Percentiles rank a stretch among this genome's conserved stretches.
These are phyloP conservation scores for Aspergillus wentii DNA, from an alignment of 495 filamentous ascomycete genomes.

Conservation along the genomic window DNA sequence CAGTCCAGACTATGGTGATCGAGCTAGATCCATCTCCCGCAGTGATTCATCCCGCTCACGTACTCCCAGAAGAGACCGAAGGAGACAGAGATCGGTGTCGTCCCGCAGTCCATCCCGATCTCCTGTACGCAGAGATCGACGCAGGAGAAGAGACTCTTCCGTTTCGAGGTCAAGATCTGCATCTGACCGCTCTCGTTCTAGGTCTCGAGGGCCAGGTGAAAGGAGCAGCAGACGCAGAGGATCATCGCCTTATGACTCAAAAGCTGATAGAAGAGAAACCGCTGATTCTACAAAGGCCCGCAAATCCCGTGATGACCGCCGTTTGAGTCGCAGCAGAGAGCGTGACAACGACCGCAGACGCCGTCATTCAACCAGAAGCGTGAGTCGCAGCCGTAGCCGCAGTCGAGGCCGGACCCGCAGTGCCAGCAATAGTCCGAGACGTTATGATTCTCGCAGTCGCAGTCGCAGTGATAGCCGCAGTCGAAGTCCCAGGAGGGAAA, in stretches of 20 bases:
- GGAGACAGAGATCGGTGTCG: constrained; percentile 35
- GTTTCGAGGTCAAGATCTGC: constrained; percentile 32
- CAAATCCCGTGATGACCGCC: constrained; percentile 30
- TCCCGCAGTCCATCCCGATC: constrained; percentile 44
- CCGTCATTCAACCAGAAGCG: constrained; percentile 36
- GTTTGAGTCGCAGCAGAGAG: constrained; percentile 34
- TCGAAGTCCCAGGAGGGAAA: constrained; percentile 35
- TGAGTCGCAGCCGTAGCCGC: constrained; percentile 35
- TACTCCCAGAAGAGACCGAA: constrained; percentile 52
- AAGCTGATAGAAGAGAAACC: constrained; percentile 34
- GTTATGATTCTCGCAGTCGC: constrained; percentile 21
- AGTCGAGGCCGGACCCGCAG: constrained; percentile 38
- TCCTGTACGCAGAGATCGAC: constrained; percentile 23
- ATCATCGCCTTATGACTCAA: constrained; percentile 38
- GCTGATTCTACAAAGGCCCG: constrained; percentile 50
- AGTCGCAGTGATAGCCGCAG: constrained; percentile 27
- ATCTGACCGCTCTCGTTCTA: constrained; percentile 42
- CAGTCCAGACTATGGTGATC: constrained; percentile 46
- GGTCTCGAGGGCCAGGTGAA: constrained; percentile 18
- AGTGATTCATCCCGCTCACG: constrained; percentile 57
- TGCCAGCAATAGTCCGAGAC: constrained; percentile 31
- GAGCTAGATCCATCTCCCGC: constrained; percentile 44
- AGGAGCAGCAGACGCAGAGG: constrained; percentile 26
- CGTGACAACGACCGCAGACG: constrained; percentile 28
- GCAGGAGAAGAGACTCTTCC: constrained; percentile 30